Evolutionary conservation across 768 basidiomycete genomes (phyloP), one percentile per base, ranked within the genome.

Genomic region (Lanmaoa pseudosensibilis): DNA sequence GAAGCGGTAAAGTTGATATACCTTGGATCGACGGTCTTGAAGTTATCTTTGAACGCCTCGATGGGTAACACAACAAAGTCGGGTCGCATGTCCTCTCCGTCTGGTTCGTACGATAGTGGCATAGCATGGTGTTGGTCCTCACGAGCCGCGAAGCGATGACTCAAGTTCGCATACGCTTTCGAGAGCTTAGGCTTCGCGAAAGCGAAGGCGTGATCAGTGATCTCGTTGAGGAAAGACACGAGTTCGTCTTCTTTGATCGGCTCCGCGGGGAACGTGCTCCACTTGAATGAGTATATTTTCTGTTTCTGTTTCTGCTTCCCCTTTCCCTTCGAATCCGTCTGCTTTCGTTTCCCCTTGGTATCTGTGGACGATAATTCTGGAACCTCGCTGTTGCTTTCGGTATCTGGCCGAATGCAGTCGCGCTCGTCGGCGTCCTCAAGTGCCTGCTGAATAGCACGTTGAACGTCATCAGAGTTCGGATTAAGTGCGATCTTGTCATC

Each of bases 11-110:
- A 32, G n/a, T 46, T 46, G n/a, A 46, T 9, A 15, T 32, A 46
- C 13, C 46, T 32, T 0, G 27, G 12, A 18, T 32, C n/a, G n/a
- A 32, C 4, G 12, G 16, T 13, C 30, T 32, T 19, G 30, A 46
- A 19, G 7, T 4, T 21, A 4, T 19, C 53, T 3, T 18, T n/a
- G 36, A 60, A 62, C 11, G 55, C 61, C 10, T 46, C 34, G 16
- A 50, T 47, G 2, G 58, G 61, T 41, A 62, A 51, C 33, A 60
- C 9, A 30, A 62, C n/a, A 46, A 62, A 56, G 37, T 60, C 55
- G 5, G 59, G 61, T 8, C 55, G 47, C 40, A 57, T 48, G 33
- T 54, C 48, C 25, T 54, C 39, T 6, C 39, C 27, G 21, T 57
- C 50, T 6, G 48, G 19, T 48, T 44, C 53, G 23, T 54, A 54